These are phyloP conservation scores for Neolentinus lepideus DNA, from an alignment of 1,284 basidiomycete species.

Conservation along the genomic window DNA sequence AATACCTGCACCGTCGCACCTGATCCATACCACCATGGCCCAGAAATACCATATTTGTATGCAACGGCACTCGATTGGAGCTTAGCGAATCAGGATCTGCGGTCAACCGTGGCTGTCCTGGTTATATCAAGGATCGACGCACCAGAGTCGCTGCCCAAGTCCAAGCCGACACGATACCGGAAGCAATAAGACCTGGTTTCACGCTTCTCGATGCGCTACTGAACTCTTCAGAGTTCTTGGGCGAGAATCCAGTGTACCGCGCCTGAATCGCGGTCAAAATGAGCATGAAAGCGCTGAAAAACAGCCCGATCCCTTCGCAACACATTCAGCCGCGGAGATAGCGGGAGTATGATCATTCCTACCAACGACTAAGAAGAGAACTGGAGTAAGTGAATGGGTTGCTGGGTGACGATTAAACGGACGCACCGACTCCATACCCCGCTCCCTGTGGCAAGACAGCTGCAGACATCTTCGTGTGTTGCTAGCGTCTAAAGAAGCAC, in stretches of 20 bases:
- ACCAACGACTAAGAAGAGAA: conserved; percentile 38
- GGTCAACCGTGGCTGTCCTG: conserved; percentile 3
- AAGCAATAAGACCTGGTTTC: conserved; percentile 86
- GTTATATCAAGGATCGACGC: conserved; percentile 12
- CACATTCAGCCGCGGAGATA: neutral
- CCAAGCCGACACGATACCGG: conserved; percentile 84
- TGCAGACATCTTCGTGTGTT: neutral
- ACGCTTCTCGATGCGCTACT: conserved; percentile 76
- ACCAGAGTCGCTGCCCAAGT: conserved; percentile 78
- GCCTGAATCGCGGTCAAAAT: conserved; percentile 60
- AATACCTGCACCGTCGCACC: conserved; percentile 47
- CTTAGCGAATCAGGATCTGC: conserved; percentile 19
- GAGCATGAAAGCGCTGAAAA: conserved; percentile 79
- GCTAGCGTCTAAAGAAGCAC: neutral
- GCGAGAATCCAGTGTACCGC: conserved; percentile 69
- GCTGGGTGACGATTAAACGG: conserved; percentile 1
- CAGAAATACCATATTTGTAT: conserved; percentile 74
- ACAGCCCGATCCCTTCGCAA: conserved; percentile 66
- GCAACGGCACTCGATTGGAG: conserved; percentile 76
- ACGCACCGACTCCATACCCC: conserved; percentile 80
- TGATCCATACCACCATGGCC: conserved; percentile 41
- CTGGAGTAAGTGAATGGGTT: neutral
- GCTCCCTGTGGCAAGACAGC: conserved; percentile 52
- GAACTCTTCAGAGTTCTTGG: conserved; percentile 73
- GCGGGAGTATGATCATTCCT: neutral